Conservation (phyloP, 2,329 filamentous ascomycete genomes). For the Monilinia polystroma region DNA sequence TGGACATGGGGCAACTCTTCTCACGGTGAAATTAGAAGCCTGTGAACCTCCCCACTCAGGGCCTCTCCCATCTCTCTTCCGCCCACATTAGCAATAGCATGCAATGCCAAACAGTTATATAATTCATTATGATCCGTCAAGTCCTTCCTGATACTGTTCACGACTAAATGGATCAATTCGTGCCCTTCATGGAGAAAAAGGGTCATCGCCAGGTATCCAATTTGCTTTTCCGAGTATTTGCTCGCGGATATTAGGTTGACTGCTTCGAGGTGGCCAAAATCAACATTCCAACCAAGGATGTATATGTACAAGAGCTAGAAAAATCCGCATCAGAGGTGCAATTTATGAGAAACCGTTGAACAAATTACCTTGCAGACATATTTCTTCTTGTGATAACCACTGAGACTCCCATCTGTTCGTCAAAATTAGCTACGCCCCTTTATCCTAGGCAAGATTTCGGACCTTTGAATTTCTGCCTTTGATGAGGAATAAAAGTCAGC, state of each 20-base stretch:
- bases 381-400: conserved; percentile 99
- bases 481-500: conserved; percentile 34
- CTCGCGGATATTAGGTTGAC: conserved; percentile 95
- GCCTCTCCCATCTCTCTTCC: conserved; percentile 97
- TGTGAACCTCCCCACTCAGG: conserved; percentile 85
- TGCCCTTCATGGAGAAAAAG: conserved; percentile 96
- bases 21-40: conserved; percentile 90
- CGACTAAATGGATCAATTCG: conserved; percentile 90
- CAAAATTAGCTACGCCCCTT: conserved; percentile 27
- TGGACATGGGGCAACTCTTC: conserved; percentile 41
- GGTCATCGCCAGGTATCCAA: conserved; percentile 96
- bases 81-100: conserved; percentile 97
- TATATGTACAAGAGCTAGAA: conserved; percentile 86
- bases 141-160: conserved; percentile 98
- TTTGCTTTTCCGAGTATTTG: conserved; percentile 99
- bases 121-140: conserved; percentile 92
- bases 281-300: conserved; percentile 97
- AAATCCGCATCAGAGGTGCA: conserved; percentile 10
- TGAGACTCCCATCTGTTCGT: conserved; percentile 72
- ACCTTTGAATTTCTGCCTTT: conserved; percentile 90
- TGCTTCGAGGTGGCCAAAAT: conserved; percentile 96
- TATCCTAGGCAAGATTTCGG: conserved; percentile 29
- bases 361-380: conserved; percentile 87
- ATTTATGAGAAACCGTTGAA: neutral
- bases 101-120: conserved; percentile 93